A percentile compares a stretch with the other conserved stretches of the same genome.
Evolutionary conservation across 192 early-diverging fungal species (phyloP).

Genomic region (Borealophlyctis nickersoniae): DNA sequence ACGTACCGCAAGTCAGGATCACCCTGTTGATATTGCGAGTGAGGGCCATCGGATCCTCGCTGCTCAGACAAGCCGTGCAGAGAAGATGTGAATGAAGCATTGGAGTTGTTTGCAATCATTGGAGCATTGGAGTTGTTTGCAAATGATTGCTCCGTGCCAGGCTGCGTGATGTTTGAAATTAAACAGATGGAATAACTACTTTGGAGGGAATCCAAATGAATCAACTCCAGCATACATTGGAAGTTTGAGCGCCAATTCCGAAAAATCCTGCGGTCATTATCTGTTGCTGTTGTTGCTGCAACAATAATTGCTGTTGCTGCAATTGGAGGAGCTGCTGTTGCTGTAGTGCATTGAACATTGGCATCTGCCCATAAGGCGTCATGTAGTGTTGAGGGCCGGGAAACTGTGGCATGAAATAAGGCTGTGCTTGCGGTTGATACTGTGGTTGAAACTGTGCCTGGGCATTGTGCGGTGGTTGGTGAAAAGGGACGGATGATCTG

Average conservation of each 20-base stretch:
- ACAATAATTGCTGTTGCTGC: constrained; percentile 18
- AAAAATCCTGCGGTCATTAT: constrained; percentile 2
- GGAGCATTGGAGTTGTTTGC: background rate
- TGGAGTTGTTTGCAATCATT: constrained; percentile 8
- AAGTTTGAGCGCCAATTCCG: constrained; percentile 7
- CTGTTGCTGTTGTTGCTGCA: constrained; percentile 24
- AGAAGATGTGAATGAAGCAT: background rate
- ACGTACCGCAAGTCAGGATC: background rate
- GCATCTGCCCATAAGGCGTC: too few relatives aligned
- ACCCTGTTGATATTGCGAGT: background rate
- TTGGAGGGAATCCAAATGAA: background rate
- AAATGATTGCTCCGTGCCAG: background rate
- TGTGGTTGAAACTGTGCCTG: too few relatives aligned
- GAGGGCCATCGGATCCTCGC: background rate
- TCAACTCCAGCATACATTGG: background rate
- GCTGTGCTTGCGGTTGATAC: too few relatives aligned
- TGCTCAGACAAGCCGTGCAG: background rate
- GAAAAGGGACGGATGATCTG: too few relatives aligned
- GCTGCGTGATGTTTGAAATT: too few relatives aligned
- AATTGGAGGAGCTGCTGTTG: constrained; percentile 7
- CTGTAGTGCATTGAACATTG: background rate
- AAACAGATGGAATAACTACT: too few relatives aligned
- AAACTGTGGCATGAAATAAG: too few relatives aligned
- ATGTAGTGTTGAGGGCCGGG: too few relatives aligned
- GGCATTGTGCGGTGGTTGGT: too few relatives aligned